Conservation (phyloP, 352 stramenopile species). For the Pythium apleroticum region DNA sequence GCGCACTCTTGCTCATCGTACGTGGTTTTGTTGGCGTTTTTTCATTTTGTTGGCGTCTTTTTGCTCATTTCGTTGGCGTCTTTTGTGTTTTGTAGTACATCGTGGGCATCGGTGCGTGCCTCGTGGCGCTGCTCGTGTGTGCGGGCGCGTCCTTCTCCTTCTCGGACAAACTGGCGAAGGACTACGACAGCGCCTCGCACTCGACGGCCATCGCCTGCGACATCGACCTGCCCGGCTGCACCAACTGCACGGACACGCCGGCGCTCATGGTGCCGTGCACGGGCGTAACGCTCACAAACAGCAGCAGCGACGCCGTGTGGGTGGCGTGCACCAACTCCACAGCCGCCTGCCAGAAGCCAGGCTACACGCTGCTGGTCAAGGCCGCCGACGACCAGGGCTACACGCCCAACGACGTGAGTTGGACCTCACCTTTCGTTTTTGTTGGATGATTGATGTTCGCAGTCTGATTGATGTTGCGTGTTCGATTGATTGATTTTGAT, state of each 20-base stretch:
- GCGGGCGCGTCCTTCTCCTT: slow-evolving; percentile 66
- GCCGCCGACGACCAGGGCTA: slow-evolving; percentile 51
- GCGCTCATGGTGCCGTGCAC: slow-evolving; percentile 36
- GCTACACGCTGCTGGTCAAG: slow-evolving; percentile 64
- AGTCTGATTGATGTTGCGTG: slow-evolving; percentile 5
- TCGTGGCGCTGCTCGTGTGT: slow-evolving; percentile 62
- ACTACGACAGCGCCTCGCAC: slow-evolving; percentile 37
- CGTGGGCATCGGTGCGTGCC: slow-evolving; percentile 56
- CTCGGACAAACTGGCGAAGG: slow-evolving; percentile 52
- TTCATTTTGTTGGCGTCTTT: slow-evolving; percentile 9
- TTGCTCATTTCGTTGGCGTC: slow-evolving; percentile 6
- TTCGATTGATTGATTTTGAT: not conserved
- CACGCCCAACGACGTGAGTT: slow-evolving; percentile 62
- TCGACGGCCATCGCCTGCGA: slow-evolving; percentile 56
- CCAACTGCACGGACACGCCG: slow-evolving; percentile 60
- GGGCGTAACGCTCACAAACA: slow-evolving; percentile 37
- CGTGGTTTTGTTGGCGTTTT: slow-evolving; percentile 23
- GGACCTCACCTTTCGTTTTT: not conserved
- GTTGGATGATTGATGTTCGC: not conserved
- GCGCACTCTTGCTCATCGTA: slow-evolving; percentile 77
- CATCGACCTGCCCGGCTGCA: slow-evolving; percentile 61
- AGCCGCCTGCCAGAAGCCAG: slow-evolving; percentile 36
- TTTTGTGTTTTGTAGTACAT: slow-evolving; percentile 49
- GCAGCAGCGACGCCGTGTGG: slow-evolving; percentile 36
- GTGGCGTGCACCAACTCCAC: slow-evolving; percentile 35